A percentile compares a stretch with the other conserved stretches of the same genome.
Evolutionary conservation across 1,284 basidiomycete species (phyloP).

Genomic region (Ganoderma multipileum): DNA sequence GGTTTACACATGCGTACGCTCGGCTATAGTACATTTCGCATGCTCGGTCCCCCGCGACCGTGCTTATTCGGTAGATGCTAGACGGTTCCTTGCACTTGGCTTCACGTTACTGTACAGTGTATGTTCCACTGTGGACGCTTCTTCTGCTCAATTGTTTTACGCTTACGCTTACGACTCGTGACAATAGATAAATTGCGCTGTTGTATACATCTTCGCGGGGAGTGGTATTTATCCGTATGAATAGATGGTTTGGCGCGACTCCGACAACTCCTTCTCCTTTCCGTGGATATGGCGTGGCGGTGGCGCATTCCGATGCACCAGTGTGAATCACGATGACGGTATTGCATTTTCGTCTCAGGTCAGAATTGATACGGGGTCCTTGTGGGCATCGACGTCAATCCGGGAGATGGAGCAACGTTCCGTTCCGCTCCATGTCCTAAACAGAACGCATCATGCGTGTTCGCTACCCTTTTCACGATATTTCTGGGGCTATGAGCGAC

Average conservation of each 20-base stretch:
- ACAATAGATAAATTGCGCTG: not conserved
- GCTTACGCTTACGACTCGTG: not conserved
- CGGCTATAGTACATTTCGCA: not conserved
- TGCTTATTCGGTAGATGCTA: conserved; percentile 1
- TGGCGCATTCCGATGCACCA: not conserved
- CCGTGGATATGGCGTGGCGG: not conserved
- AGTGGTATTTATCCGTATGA: not conserved
- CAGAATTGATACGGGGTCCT: not conserved
- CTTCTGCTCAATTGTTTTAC: not conserved
- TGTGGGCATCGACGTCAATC: not conserved
- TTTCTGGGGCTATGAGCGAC: not conserved
- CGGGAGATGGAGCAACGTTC: not conserved
- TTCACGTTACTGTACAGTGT: no score
- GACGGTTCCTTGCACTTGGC: not conserved
- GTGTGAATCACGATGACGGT: not conserved
- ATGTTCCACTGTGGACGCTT: not conserved
- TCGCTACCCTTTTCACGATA: not conserved
- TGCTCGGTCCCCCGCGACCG: not conserved
- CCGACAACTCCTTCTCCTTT: not conserved
- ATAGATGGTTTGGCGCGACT: not conserved
- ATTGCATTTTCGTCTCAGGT: not conserved
- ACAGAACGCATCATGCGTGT: not conserved
- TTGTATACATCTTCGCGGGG: not conserved
- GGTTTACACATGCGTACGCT: not conserved
- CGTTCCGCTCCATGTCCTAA: not conserved